phyloP scores from a whole-genome alignment of 495 filamentous ascomycete genomes.

The Aspergillus indologenus region DNA sequence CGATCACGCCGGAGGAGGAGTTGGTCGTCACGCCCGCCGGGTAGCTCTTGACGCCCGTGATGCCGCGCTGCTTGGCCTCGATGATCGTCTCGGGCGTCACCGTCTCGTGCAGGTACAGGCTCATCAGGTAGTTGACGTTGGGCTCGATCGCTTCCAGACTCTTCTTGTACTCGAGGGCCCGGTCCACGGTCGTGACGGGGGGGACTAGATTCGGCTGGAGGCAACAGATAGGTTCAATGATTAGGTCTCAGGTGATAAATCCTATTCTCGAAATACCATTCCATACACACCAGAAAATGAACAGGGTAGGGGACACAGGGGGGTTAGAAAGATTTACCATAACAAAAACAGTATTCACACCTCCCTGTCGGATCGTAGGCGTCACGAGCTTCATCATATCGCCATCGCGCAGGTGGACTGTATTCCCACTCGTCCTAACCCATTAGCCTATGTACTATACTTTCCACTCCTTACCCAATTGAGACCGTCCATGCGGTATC shows the following conservation, averaged over 20 bases:
- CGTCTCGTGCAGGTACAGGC: constrained; percentile 74
- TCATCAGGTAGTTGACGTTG: constrained; percentile 80
- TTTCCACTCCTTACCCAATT: neutral
- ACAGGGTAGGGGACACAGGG: neutral
- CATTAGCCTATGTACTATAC: neutral
- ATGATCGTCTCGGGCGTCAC: constrained; percentile 77
- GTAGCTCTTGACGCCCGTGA: constrained; percentile 57
- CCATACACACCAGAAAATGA: neutral
- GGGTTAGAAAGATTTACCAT: constrained; percentile 50
- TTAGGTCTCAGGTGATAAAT: constrained; percentile 2
- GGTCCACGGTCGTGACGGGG: constrained; percentile 68
- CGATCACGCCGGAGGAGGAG: constrained; percentile 74
- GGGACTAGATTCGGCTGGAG: constrained; percentile 66
- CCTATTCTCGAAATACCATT: neutral
- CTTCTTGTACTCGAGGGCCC: constrained; percentile 72
- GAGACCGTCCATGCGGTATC: too few relatives aligned
- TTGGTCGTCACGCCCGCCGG: constrained; percentile 76
- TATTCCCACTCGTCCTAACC: neutral
- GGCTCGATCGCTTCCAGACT: constrained; percentile 65
- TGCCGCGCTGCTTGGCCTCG: constrained; percentile 58
- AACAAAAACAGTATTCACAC: constrained; percentile 77
- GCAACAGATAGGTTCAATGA: too few relatives aligned
- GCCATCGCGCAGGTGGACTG: constrained; percentile 71
- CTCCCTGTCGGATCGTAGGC: constrained; percentile 67
- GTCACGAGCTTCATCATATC: constrained; percentile 80